These are phyloP conservation scores for Fusarium cyanostomum DNA, from an alignment of 2,329 filamentous ascomycete genomes.

Conservation along the genomic window DNA sequence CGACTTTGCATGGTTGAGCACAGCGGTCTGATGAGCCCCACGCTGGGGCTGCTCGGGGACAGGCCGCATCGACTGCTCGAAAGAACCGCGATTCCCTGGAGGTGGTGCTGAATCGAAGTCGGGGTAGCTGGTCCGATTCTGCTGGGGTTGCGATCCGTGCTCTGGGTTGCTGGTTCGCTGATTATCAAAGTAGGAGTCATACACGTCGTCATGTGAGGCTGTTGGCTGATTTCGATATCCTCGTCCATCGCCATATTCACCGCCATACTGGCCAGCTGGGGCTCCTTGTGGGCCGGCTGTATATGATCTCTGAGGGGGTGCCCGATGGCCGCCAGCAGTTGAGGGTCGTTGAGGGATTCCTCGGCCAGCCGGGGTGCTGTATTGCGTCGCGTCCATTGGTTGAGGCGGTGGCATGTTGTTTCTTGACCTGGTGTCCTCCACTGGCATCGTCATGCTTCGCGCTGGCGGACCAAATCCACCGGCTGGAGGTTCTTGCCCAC, in stretches of 20 bases:
- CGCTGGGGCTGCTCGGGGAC: constrained; percentile 56
- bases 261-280: constrained; percentile 47
- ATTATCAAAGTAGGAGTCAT: constrained; percentile 64
- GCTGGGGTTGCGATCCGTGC: constrained; percentile 32
- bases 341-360: constrained; percentile 63
- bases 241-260: constrained; percentile 45
- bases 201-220: constrained; percentile 60
- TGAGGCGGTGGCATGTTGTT: constrained; percentile 49
- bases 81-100: constrained; percentile 52
- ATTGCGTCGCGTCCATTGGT: constrained; percentile 57
- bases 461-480: constrained; percentile 61
- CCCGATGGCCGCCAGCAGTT: constrained; percentile 62
- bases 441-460: constrained; percentile 71
- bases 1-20: constrained; percentile 70
- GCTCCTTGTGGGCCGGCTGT: constrained; percentile 52
- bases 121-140: constrained; percentile 46
- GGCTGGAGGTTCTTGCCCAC: constrained; percentile 45
- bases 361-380: constrained; percentile 56
- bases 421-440: constrained; percentile 56
- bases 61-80: constrained; percentile 59
- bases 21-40: constrained; percentile 60
- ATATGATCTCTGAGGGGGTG: constrained; percentile 64
- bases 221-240: constrained; percentile 44
- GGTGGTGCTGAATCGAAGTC: constrained; percentile 55
- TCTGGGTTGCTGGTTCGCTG: constrained; percentile 44